These are phyloP conservation scores for Novymonas esmeraldas DNA, from an alignment of 208 protist species.

Conservation along the genomic window DNA sequence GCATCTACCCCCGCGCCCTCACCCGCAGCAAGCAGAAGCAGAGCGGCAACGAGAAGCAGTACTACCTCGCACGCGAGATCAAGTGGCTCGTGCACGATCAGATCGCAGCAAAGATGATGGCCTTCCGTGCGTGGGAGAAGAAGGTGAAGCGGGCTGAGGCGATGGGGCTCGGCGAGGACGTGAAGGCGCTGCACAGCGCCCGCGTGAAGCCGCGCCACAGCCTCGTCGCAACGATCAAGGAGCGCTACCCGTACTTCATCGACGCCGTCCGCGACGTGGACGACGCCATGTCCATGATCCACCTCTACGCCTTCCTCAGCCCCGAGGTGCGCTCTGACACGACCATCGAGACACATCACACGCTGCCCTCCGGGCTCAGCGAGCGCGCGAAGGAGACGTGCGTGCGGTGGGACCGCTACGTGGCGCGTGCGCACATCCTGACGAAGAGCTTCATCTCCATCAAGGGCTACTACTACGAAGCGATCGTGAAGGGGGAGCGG, in stretches of 20 bases:
- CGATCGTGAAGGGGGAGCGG: conserved; percentile 91
- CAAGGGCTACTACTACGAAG: conserved; percentile 99
- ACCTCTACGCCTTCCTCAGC: conserved; percentile 94
- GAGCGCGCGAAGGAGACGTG: conserved; percentile 68
- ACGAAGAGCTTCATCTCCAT: conserved; percentile 98
- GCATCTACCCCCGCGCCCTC: conserved; percentile 98
- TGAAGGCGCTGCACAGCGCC: conserved; percentile 62
- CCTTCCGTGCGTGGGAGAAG: conserved; percentile 92
- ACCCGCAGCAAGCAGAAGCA: conserved; percentile 95
- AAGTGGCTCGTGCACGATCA: conserved; percentile 97
- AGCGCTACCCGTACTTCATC: conserved; percentile 98
- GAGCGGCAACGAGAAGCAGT: conserved; percentile 95
- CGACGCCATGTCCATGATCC: conserved; percentile 96
- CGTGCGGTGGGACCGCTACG: conserved; percentile 87
- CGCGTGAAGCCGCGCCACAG: conserved; percentile 88
- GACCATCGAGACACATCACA: conserved; percentile 81
- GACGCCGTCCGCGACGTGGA: conserved; percentile 97
- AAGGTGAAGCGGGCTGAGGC: conserved; percentile 92
- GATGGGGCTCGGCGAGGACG: conserved; percentile 70
- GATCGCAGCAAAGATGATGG: conserved; percentile 95
- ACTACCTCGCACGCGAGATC: conserved; percentile 99
- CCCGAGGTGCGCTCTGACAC: conserved; percentile 70
- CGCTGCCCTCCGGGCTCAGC: conserved; percentile 82
- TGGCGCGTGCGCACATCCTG: conserved; percentile 80
- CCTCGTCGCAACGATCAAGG: conserved; percentile 96